A percentile compares a stretch with the other conserved stretches of the same genome.
Conservation (phyloP, 805 yeast species). For the Hanseniaspora guilliermondii region DNA sequence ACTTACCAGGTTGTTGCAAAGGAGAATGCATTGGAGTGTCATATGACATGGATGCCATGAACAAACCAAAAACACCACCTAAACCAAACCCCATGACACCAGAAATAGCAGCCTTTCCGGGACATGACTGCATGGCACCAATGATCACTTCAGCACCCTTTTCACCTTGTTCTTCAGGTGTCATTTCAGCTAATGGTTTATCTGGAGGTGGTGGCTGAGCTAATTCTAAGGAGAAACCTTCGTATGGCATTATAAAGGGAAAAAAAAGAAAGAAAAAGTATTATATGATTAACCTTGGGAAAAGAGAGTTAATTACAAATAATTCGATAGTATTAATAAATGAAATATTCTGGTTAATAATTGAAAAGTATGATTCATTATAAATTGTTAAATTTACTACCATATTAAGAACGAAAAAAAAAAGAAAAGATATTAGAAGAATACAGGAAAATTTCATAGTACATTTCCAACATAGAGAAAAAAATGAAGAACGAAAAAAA, state of each 20-base stretch:
- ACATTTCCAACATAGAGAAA: too few species aligned
- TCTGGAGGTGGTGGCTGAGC: constrained; percentile 31
- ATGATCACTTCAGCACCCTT: constrained; percentile 77
- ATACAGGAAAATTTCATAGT: too few species aligned
- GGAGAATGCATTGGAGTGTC: constrained; percentile 32
- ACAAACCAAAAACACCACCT: constrained; percentile 90
- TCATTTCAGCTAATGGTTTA: constrained; percentile 55
- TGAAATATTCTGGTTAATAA: too few species aligned
- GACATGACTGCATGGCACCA: constrained; percentile 80
- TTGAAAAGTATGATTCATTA: too few species aligned
- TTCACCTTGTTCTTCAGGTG: constrained; percentile 86
- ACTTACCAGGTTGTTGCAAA: constrained; percentile 24
- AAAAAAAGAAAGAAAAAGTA: background rate
- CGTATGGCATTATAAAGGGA: constrained; percentile 26
- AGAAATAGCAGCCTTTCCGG: constrained; percentile 82
- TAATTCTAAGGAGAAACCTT: constrained; percentile 34
- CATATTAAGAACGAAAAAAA: too few species aligned
- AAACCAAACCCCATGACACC: constrained; percentile 89
- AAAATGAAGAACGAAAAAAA: too few species aligned
- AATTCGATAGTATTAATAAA: too few species aligned
- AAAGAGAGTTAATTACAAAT: background rate
- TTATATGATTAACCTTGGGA: background rate
- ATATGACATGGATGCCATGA: constrained; percentile 62
- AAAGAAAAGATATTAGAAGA: too few species aligned
- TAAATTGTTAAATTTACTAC: too few species aligned